Evolutionary conservation across 352 stramenopile species (phyloP), one percentile per base, ranked within the genome.

Genomic region (Aphanomyces stellatus): DNA sequence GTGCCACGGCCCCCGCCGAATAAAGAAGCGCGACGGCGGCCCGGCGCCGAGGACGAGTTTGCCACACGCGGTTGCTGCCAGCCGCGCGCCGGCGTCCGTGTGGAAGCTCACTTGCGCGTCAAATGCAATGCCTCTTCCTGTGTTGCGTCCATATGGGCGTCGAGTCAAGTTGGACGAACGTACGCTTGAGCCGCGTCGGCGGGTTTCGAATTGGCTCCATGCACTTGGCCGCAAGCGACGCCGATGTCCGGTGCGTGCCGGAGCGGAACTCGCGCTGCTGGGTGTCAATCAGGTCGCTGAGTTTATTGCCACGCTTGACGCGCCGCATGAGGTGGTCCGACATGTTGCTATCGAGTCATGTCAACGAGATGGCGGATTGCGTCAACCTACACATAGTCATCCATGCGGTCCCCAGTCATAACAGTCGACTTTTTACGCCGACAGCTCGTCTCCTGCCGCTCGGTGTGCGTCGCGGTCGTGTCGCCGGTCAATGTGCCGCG

Each of bases 311-410:
- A 15, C 27, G 19, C 30, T 57, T 57, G 30, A 57, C 30, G 25
- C 49, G 22, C 8, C 30, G 25, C 25, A 57, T n/a, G 30, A 57
- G 49, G 25, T 57, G 25, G 27, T 57, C 33, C 13, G 55, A 63
- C 41, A 63, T 63, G 55, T n/a, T 15, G 24, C 55, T 53, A 34
- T 19, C 15, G 25, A 30, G 6, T 31, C 22, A 7, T 19, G 13
- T 53, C 30, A 7, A 49, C 7, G 15, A 28, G 10, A 51, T 7
- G 30, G 11, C 13, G 13, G 7, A 25, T 19, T 63, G 11, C n/a
- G 28, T 19, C n/a, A 24, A 63, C 31, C 7, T 57, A 57, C 60
- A 67, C 57, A 33, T 67, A 67, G 34, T 67, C 60, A 25, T 67
- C 22, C 11, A 67, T 27, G 15, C 28, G 60, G 24, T 57, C n/a